A percentile compares a stretch with the other conserved stretches of the same genome.
Conservation (phyloP, 2,329 filamentous ascomycete genomes). For the Xenoacremonium recifei region DNA sequence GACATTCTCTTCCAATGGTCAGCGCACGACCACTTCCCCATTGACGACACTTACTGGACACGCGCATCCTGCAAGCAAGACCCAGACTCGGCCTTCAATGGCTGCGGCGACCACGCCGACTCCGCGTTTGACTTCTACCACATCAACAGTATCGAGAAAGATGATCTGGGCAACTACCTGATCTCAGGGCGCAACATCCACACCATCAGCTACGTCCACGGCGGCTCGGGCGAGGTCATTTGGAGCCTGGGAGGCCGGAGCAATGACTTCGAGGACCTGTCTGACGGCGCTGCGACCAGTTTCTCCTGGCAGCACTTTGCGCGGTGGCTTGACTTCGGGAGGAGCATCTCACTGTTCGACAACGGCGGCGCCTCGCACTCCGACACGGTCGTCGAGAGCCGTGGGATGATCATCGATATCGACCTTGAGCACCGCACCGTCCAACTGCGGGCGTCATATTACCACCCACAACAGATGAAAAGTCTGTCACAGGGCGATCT, state of each 20-base stretch:
- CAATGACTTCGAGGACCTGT: slow-evolving; percentile 2
- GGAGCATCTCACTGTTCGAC: slow-evolving; percentile 1
- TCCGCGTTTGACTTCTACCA: slow-evolving; percentile 3
- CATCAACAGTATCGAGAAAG: slow-evolving; percentile 2
- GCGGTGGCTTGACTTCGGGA: not conserved
- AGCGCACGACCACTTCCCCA: not conserved
- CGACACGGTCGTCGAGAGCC: not conserved
- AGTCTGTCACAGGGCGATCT: slow-evolving; percentile 1
- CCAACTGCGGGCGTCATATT: not conserved
- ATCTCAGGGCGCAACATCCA: not conserved
- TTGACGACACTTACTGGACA: not conserved
- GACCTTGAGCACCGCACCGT: slow-evolving; percentile 1
- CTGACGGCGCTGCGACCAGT: not conserved
- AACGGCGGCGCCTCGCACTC: not conserved
- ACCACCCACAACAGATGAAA: slow-evolving; percentile 2
- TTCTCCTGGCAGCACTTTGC: slow-evolving; percentile 3
- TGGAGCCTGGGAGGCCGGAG: slow-evolving; percentile 2
- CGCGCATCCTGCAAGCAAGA: not conserved
- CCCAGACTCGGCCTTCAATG: slow-evolving; percentile 1
- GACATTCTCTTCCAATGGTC: slow-evolving; percentile 3
- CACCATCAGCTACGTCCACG: slow-evolving; percentile 2
- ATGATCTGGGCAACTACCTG: not conserved
- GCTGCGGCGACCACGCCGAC: not conserved
- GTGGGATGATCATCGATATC: slow-evolving; percentile 2
- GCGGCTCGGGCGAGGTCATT: not conserved